A percentile compares a stretch with the other conserved stretches of the same genome.
These are phyloP conservation scores for Adansonia madagascariensis DNA, from an alignment of 441 rosid species.

Conservation along the genomic window DNA sequence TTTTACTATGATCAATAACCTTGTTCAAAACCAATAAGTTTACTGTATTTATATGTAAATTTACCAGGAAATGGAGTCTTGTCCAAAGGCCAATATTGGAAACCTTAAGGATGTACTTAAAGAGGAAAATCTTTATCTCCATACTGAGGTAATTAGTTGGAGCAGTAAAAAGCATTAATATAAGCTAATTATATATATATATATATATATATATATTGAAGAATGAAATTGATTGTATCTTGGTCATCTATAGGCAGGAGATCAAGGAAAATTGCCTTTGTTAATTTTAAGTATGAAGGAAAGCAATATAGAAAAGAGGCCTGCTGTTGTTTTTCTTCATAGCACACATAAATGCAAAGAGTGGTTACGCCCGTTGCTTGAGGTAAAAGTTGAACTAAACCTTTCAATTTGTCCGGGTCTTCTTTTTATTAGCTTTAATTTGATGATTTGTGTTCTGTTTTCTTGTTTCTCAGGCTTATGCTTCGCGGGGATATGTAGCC, in stretches of 20 bases:
- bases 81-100: conserved; percentile 57
- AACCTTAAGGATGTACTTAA: conserved; percentile 56
- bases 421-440: conserved; percentile 11
- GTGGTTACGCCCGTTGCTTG: conserved; percentile 90
- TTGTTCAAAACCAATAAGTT: neutral
- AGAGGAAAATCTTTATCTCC: conserved; percentile 74
- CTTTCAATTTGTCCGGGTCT: neutral
- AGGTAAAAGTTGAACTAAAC: conserved; percentile 43
- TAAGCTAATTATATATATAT: neutral
- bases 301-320: conserved; percentile 43
- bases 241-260: conserved; percentile 54
- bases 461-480: conserved; percentile 68
- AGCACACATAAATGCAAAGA: conserved; percentile 80
- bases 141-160: conserved; percentile 61
- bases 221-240: neutral
- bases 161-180: neutral
- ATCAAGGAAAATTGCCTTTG: conserved; percentile 82
- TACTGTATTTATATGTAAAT: neutral
- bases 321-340: conserved; percentile 86
- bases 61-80: conserved; percentile 68
- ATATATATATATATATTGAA: neutral
- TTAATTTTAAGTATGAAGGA: conserved; percentile 71
- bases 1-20: neutral
- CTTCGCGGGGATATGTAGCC: conserved; percentile 84
- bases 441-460: neutral